Conservation (phyloP, 129 eudicot genomes). For the Solidago caesia region DNA sequence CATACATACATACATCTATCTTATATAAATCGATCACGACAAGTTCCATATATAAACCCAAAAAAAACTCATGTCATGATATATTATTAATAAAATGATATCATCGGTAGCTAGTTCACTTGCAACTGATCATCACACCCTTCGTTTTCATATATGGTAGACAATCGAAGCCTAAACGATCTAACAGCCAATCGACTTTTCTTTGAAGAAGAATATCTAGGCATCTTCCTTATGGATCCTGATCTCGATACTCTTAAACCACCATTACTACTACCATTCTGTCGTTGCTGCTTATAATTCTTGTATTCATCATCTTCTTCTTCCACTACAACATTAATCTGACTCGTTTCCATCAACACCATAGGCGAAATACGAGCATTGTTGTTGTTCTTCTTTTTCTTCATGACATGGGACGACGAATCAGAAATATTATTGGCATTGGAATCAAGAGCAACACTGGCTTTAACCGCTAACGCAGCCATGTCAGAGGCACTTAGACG, state of each 20-base stretch:
- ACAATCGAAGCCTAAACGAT: conserved; percentile 28
- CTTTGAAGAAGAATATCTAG: conserved; percentile 16
- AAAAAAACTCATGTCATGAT: conserved; percentile 9
- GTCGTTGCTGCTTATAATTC: neutral
- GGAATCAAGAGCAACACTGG: conserved; percentile 52
- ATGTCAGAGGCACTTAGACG: conserved; percentile 58
- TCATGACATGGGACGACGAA: neutral
- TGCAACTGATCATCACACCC: conserved; percentile 21
- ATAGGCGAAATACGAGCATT: conserved; percentile 38
- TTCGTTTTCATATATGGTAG: conserved; percentile 35
- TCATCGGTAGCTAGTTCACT: neutral
- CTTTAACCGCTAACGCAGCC: conserved; percentile 79
- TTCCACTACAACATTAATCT: conserved; percentile 15
- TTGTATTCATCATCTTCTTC: conserved; percentile 6
- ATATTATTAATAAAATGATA: neutral
- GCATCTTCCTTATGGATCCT: conserved; percentile 22
- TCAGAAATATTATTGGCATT: neutral
- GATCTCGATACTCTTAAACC: conserved; percentile 29
- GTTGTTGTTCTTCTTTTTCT: conserved; percentile 12
- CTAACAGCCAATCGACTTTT: conserved; percentile 20
- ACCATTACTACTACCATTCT: neutral
- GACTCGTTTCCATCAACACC: conserved; percentile 26
- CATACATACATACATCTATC: neutral
- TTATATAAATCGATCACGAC: neutral
- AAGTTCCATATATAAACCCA: neutral